Base-by-base conservation (phyloP, 345 rosid species). In the Boechera divaricarpa region DNA sequence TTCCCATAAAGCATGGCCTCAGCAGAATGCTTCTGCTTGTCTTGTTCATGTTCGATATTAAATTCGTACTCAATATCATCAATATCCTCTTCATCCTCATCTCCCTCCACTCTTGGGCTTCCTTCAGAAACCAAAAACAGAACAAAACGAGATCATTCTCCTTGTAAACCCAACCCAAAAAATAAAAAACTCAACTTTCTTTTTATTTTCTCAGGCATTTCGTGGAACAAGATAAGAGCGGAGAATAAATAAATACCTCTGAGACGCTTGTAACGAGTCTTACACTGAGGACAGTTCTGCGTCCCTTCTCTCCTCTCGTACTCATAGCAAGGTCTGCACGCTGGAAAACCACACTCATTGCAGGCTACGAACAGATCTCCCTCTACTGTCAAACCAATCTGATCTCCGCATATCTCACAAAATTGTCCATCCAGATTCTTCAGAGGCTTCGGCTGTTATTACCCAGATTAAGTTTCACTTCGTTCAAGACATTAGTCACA, bases 261-360 rank as follows among this genome's bases (percentile, higher is more conserved):
- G 82, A 95, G 97, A 81, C 97, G 99, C 86, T 91, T 91, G 88
- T 95, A 95, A 68, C 97, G 83, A 48, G 98, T 95, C 80, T 83
- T 95, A 85, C 98, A 95, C 72, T 92, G 98, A 54, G 99, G 99
- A 72, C 99, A 95, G 35, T 78, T 71, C 58, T 95, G 98, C 10
- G 88, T 86, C 7, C 99, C 99, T 85, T 95, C 99, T 63, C 99
- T 80, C 31, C 98, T 83, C 86, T 95, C 99, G 72, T 95, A 95
- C 87, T 91, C 99, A 45, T 91, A 92, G 80, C 99, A 95, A 62
- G 99, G 98, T 72, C 98, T 86, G 52, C 98, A 95, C 64, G 79
- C 96, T 0, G 99, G 99, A 52, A 95, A 92, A 33, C 96, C 99
- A 60, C 99, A 95, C 86, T 95, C 99, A 18, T 95, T 90, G 87